Evolutionary conservation across 306 rosid species (phyloP), one percentile per base, ranked within the genome.

Genomic region (Mimosa bimucronata): DNA sequence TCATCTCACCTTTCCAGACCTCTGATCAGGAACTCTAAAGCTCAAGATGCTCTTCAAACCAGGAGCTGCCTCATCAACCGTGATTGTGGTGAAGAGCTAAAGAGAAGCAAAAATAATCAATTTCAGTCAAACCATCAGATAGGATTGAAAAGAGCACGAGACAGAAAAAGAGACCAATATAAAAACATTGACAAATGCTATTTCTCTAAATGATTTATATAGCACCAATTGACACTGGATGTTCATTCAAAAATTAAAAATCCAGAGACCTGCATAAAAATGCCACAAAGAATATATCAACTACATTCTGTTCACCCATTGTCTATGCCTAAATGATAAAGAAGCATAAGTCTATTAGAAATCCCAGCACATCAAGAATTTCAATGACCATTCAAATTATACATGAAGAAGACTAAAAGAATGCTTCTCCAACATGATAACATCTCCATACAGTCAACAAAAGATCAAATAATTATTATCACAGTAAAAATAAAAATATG

Each of bases 1-100:
- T 14, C 69, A 73, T 84, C 90, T 85, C 73, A 95, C 98, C 98
- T 92, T 95, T 71, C 98, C 97, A 82, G 98, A 92, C 82, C 90
- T 91, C 70, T 93, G 98, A 78, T 95, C 98, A 61, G 98, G 98
- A 85, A 92, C 87, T 78, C 82, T 91, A 88, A 88, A 88, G 90
- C 85, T 92, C 45, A 95, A 26, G 31, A 95, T 91, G 80, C 94
- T 70, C 92, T 92, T 95, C 85, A 92, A n/a, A 71, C 98, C 98
- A 82, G 98, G 98, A 55, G 89, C 77, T 73, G 97, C 90, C 78
- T 95, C 94, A 81, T 91, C 92, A 55, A 91, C 66, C 6, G 96
- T 90, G 45, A 95, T 65, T 38, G 97, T 92, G 82, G 98, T 85
- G 66, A 83, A 76, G 67, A 95, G 92, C 98, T 95, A 86, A 19